Percentiles rank a stretch among this genome's conserved stretches.
phyloP scores from a whole-genome alignment of 2,329 filamentous ascomycete species.

The Penicillium psychrosexuale region DNA sequence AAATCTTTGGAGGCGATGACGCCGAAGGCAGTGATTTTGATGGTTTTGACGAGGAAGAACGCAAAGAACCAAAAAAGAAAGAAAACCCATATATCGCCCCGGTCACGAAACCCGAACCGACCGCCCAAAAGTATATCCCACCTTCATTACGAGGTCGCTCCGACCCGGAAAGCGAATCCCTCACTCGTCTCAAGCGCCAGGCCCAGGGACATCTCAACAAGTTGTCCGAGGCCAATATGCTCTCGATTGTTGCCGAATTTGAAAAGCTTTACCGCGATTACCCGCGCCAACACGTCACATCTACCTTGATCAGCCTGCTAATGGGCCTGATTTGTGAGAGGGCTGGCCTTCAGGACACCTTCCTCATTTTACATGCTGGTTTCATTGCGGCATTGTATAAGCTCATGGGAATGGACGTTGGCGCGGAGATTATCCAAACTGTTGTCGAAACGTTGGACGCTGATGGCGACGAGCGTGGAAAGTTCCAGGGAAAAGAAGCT shows the following conservation, averaged over 20 bases:
- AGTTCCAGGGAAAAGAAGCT: conserved; percentile 55
- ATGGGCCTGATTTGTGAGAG: conserved; percentile 76
- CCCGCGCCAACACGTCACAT: conserved; percentile 83
- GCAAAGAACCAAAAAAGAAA: conserved; percentile 47
- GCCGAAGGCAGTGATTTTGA: conserved; percentile 41
- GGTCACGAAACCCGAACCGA: conserved; percentile 41
- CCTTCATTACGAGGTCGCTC: conserved; percentile 71
- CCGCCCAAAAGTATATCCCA: conserved; percentile 74
- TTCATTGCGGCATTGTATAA: conserved; percentile 88
- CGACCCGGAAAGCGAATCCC: conserved; percentile 63
- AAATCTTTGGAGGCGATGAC: conserved; percentile 28
- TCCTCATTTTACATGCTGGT: conserved; percentile 84
- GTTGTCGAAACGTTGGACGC: conserved; percentile 72
- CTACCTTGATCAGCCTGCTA: conserved; percentile 72
- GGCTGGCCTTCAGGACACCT: conserved; percentile 77
- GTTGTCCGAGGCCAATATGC: conserved; percentile 83
- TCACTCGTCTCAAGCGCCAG: conserved; percentile 70
- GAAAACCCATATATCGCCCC: conserved; percentile 93
- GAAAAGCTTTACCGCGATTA: conserved; percentile 80
- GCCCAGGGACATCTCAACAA: conserved; percentile 88
- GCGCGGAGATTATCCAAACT: conserved; percentile 77
- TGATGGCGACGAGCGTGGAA: conserved; percentile 52
- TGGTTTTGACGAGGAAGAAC: conserved; percentile 40
- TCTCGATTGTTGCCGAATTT: conserved; percentile 77
- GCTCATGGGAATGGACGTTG: conserved; percentile 82